Conservation (phyloP, 2,329 filamentous ascomycete species). For the Colletotrichum ledebouriae region DNA sequence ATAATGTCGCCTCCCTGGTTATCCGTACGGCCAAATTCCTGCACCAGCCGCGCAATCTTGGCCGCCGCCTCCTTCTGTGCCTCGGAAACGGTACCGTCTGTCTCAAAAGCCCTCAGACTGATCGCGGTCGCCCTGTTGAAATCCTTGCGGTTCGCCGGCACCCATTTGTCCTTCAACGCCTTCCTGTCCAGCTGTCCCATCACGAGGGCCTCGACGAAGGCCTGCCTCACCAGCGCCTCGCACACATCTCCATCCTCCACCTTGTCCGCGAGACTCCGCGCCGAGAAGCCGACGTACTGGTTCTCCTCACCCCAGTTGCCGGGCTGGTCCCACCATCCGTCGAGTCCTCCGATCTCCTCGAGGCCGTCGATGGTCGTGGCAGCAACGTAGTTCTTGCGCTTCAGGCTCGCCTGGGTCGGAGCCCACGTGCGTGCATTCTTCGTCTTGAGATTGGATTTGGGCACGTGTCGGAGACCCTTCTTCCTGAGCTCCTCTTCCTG, state of each 20-base stretch:
- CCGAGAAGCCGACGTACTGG: slow-evolving; percentile 59
- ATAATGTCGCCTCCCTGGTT: slow-evolving; percentile 38
- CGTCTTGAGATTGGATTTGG: too few species aligned
- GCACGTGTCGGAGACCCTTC: too few species aligned
- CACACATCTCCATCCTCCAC: slow-evolving; percentile 60
- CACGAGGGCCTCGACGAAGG: slow-evolving; percentile 65
- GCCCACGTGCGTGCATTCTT: background rate
- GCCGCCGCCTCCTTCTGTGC: slow-evolving; percentile 46
- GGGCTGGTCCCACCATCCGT: slow-evolving; percentile 67
- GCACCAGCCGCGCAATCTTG: slow-evolving; percentile 41
- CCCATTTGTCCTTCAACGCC: slow-evolving; percentile 46
- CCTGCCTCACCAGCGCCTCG: slow-evolving; percentile 63
- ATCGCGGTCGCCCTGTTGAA: slow-evolving; percentile 49
- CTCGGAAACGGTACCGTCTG: slow-evolving; percentile 57
- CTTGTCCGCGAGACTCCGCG: slow-evolving; percentile 51
- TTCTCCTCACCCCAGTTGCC: slow-evolving; percentile 65
- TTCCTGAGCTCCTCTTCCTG: slow-evolving; percentile 17
- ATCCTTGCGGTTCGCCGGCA: slow-evolving; percentile 23
- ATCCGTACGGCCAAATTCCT: too few species aligned
- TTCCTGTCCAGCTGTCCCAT: slow-evolving; percentile 46
- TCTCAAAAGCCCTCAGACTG: slow-evolving; percentile 54
- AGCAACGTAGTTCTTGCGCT: slow-evolving; percentile 59
- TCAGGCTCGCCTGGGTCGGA: slow-evolving; percentile 28
- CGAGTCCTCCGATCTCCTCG: slow-evolving; percentile 61
- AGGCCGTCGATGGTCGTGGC: slow-evolving; percentile 61